Conservation (phyloP, 208 protist genomes). For the Leishmania turanica region DNA sequence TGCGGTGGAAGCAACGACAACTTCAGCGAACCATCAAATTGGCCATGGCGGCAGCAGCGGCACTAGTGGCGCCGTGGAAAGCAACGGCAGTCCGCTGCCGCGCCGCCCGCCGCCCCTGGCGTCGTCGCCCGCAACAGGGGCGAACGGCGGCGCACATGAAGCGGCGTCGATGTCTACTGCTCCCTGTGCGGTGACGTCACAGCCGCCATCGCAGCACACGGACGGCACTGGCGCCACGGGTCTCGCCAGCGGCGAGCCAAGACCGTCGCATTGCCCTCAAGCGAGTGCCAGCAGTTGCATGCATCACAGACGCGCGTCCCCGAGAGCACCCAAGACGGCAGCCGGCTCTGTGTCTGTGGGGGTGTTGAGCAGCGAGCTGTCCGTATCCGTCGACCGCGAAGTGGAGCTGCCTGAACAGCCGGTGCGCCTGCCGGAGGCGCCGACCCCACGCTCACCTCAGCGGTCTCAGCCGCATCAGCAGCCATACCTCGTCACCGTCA, state of each 20-base stretch:
- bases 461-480: conserved; percentile 4
- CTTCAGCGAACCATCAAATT: too few relatives aligned
- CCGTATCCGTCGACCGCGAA: conserved; percentile 22
- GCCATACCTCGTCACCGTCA: background rate
- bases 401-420: conserved; percentile 21
- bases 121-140: background rate
- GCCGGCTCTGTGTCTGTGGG: background rate
- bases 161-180: background rate
- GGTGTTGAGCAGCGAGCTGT: background rate
- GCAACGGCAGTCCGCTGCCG: background rate
- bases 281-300: background rate
- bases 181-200: background rate
- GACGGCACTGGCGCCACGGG: background rate
- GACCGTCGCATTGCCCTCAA: background rate
- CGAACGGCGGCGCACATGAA: background rate
- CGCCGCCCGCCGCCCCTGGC: background rate
- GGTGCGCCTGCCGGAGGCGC: background rate
- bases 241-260: background rate
- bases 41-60: background rate
- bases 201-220: background rate
- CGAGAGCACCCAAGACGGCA: background rate
- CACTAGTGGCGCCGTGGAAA: background rate
- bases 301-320: background rate
- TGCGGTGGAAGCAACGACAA: background rate
- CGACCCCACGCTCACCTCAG: background rate